Evolutionary conservation across 495 filamentous ascomycete genomes (phyloP), one percentile per base, ranked within the genome.

Genomic region (Aspergillus sparsus): DNA sequence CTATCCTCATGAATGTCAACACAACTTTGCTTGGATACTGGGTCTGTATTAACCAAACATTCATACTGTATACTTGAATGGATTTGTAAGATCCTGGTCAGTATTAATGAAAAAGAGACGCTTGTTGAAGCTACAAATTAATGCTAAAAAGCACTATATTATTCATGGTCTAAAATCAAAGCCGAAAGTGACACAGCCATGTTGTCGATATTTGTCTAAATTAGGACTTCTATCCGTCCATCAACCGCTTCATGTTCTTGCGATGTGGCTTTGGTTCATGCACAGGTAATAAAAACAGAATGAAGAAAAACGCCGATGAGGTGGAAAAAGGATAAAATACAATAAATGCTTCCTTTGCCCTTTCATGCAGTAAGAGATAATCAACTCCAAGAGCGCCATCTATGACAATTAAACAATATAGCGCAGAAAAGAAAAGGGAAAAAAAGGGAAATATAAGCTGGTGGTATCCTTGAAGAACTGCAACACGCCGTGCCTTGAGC

Each of bases 331-430:
- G 27, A 18, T 47, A 47, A 10, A 47, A 47, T 51, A 51, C 49
- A 51, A 34, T 51, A 31, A 51, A 51, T 51, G 49, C 49, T 32
- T 51, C 44, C 44, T 47, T 51, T 51, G 21, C 49, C 49, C 15
- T 6, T 31, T 31, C 49, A 63, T 63, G 56, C 46, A 56, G 39
- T 27, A 46, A 37, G 11, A 60, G 18, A 16, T 33, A 3, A 27
- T 27, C 21, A 54, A 60, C 50, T 55, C 58, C 53, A 39, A 49
- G 50, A 61, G 62, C 64, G 60, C 64, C 61, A 53, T 66, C 60
- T 62, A 62, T 60, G 56, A 53, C 53, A 46, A 52, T 35, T 34
- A 39, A 39, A 41, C 33, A 49, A 55, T 7, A 47, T 10, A 47
- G 44, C 9, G 27, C 16, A 21, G 15, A 15, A 42, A 11, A 42